Percentiles rank a stretch among this genome's conserved stretches.
These are phyloP conservation scores for Aspergillus sp. DNA, from an alignment of 2,329 filamentous ascomycete genomes.

Conservation along the genomic window DNA sequence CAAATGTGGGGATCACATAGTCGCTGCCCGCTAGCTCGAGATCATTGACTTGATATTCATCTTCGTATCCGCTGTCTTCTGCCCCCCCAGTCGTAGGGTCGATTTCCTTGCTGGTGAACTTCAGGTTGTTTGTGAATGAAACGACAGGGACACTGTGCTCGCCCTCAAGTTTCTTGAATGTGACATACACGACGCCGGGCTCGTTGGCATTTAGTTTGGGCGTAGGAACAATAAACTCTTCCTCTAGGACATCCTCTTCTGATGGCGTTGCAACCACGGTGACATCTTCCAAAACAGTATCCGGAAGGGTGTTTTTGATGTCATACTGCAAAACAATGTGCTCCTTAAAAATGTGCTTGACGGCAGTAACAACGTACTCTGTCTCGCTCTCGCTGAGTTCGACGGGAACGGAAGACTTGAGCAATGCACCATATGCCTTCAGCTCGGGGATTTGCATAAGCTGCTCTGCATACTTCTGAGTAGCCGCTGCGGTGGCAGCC, in stretches of 20 bases:
- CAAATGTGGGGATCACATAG: slow-evolving; percentile 90
- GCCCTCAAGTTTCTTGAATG: slow-evolving; percentile 80
- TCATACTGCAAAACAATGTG: slow-evolving; percentile 95
- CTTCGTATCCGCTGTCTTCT: slow-evolving; percentile 89
- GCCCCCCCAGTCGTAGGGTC: slow-evolving; percentile 91
- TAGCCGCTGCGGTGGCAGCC: slow-evolving; percentile 73
- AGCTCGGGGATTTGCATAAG: slow-evolving; percentile 87
- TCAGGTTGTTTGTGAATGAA: slow-evolving; percentile 87
- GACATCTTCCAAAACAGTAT: slow-evolving; percentile 86
- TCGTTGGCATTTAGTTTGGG: slow-evolving; percentile 79
- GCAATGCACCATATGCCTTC: slow-evolving; percentile 80
- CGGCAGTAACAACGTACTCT: slow-evolving; percentile 88
- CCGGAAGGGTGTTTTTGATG: slow-evolving; percentile 93
- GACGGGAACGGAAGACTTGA: slow-evolving; percentile 84
- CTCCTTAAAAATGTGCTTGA: slow-evolving; percentile 98
- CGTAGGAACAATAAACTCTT: slow-evolving; percentile 91
- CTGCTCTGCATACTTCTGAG: slow-evolving; percentile 86
- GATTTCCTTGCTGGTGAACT: slow-evolving; percentile 97
- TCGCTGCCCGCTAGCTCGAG: slow-evolving; percentile 88
- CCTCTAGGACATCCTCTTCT: slow-evolving; percentile 72
- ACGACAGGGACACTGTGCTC: slow-evolving; percentile 74
- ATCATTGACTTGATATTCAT: slow-evolving; percentile 96
- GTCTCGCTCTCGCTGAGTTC: slow-evolving; percentile 97
- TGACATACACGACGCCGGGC: slow-evolving; percentile 91
- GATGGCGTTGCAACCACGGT: slow-evolving; percentile 76